Conservation (phyloP, 257 asterid species). For the Verbascum thapsus region DNA sequence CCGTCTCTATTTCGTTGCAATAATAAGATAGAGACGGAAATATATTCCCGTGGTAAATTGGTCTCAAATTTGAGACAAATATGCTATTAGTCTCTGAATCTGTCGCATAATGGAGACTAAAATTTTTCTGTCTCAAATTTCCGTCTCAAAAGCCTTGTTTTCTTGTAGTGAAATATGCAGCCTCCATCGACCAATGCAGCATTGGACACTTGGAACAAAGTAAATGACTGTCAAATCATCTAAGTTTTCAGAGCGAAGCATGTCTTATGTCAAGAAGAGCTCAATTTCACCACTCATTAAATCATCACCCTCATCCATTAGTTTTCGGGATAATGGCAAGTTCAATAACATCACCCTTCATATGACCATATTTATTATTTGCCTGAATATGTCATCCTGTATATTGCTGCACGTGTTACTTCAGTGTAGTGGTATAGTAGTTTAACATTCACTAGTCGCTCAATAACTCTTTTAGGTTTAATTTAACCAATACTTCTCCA, state of each 20-base stretch:
- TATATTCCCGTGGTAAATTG: too few relatives aligned
- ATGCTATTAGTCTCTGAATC: too few relatives aligned
- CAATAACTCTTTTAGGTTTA: background rate
- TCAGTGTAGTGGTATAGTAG: background rate
- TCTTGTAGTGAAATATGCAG: too few relatives aligned
- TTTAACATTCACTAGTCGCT: background rate
- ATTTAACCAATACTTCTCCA: slow-evolving; percentile 13
- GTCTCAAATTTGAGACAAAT: too few relatives aligned
- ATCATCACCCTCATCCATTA: slow-evolving; percentile 54
- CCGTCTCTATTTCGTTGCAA: too few relatives aligned
- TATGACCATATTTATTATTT: background rate
- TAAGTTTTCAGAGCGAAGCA: slow-evolving; percentile 60
- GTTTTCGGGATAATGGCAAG: slow-evolving; percentile 43
- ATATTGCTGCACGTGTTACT: slow-evolving; percentile 5
- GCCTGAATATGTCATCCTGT: slow-evolving; percentile 6
- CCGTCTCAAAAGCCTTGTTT: too few relatives aligned
- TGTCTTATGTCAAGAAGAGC: slow-evolving; percentile 56
- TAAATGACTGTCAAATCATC: slow-evolving; percentile 42
- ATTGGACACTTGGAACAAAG: slow-evolving; percentile 41
- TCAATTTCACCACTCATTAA: slow-evolving; percentile 36
- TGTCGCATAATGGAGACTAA: too few relatives aligned
- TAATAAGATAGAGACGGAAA: too few relatives aligned
- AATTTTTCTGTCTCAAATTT: too few relatives aligned
- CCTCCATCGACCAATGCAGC: slow-evolving; percentile 38
- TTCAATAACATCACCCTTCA: slow-evolving; percentile 37